A percentile compares a stretch with the other conserved stretches of the same genome.
These are phyloP conservation scores for Arthrobotrys musiformis DNA, from an alignment of 2,329 filamentous ascomycete species.

Conservation along the genomic window DNA sequence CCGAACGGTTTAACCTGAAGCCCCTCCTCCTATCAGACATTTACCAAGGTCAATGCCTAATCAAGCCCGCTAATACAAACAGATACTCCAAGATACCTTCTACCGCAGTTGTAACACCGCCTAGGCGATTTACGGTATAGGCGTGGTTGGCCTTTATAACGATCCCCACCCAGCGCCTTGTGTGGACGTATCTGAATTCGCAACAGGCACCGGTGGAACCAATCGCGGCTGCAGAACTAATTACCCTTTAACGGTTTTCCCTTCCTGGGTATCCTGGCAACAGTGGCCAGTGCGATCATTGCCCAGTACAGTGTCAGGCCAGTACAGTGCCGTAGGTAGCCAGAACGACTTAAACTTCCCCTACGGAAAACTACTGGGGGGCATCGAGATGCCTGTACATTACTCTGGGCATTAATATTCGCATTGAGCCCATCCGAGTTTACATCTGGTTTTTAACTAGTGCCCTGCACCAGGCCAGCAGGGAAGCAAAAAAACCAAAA, in stretches of 20 bases:
- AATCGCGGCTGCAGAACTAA: conserved; percentile 33
- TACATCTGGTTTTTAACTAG: neutral
- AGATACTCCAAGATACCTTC: conserved; percentile 32
- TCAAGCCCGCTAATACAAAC: conserved; percentile 13
- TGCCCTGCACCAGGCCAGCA: neutral
- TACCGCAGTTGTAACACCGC: conserved; percentile 1
- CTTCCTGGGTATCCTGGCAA: conserved; percentile 38
- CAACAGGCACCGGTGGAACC: conserved; percentile 5
- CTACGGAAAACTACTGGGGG: neutral
- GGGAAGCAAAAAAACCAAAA: neutral
- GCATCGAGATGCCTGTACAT: conserved; percentile 1
- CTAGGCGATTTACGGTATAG: conserved; percentile 39
- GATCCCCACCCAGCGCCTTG: conserved; percentile 16
- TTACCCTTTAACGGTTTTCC: conserved; percentile 31
- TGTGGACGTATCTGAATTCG: conserved; percentile 23
- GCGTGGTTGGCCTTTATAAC: conserved; percentile 28
- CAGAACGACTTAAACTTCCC: neutral
- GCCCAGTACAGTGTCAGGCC: no score
- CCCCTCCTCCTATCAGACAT: conserved; percentile 1
- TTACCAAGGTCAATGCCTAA: conserved; percentile 2
- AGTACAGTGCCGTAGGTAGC: conserved; percentile 32
- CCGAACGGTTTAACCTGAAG: conserved; percentile 11
- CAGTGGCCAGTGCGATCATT: conserved; percentile 11
- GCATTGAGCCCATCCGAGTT: neutral
- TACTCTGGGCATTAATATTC: neutral